Conservation (phyloP, 768 basidiomycete species). For the Suillus spraguei region DNA sequence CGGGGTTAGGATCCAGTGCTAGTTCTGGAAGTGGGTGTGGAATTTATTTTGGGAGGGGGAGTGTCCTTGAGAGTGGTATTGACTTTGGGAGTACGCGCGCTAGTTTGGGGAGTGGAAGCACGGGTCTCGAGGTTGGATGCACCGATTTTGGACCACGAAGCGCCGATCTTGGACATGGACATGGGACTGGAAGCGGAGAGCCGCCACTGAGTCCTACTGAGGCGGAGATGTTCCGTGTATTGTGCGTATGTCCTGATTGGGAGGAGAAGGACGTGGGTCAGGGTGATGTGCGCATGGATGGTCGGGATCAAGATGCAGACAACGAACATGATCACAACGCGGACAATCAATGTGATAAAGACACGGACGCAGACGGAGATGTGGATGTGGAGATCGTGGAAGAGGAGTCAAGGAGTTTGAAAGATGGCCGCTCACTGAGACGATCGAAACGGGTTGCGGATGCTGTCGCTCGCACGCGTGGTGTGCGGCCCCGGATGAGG, state of each 20-base stretch:
- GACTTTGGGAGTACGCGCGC: neutral
- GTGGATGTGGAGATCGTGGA: slow-evolving; percentile 10
- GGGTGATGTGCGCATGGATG: neutral
- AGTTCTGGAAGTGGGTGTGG: neutral
- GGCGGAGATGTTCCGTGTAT: slow-evolving; percentile 66
- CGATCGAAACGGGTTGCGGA: slow-evolving; percentile 73
- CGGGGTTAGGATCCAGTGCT: slow-evolving; percentile 11
- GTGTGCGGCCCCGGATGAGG: slow-evolving; percentile 34
- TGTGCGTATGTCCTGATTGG: slow-evolving; percentile 64
- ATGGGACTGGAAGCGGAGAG: slow-evolving; percentile 22
- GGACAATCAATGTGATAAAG: neutral
- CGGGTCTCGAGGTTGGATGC: neutral
- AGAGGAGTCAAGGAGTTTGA: slow-evolving; percentile 4
- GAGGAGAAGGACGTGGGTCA: slow-evolving; percentile 39
- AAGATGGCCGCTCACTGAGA: slow-evolving; percentile 17
- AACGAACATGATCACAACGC: neutral
- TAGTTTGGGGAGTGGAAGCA: neutral
- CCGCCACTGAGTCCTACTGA: slow-evolving; percentile 69
- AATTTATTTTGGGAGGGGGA: neutral
- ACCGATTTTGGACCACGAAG: neutral
- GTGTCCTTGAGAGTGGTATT: neutral
- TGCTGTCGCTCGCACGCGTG: slow-evolving; percentile 52
- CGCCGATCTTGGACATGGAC: slow-evolving; percentile 6
- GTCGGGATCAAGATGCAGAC: neutral
- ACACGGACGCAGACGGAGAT: slow-evolving; percentile 1